Base-by-base conservation (phyloP, 768 basidiomycete species). In the Naematelia encephala region DNA sequence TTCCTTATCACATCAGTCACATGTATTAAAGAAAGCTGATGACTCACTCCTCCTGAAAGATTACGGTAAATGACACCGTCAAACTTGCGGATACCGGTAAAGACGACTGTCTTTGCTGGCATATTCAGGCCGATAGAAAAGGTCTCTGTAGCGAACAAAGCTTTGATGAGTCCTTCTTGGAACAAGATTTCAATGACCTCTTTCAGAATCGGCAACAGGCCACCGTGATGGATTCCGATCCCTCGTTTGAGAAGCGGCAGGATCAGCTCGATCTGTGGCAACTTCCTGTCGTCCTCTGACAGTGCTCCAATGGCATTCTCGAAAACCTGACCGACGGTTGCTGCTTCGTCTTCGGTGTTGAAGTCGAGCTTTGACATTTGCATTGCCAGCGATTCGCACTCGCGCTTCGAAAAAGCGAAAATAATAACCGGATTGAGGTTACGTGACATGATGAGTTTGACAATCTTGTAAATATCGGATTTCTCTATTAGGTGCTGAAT, bases 81-180 rank as follows among this genome's bases (percentile, higher is more conserved):
- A 69, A 92, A 98, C 79, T 99, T 99, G 66, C 91, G 86, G 2
- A 91, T 87, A 0, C 87, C 84, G 0, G 91, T 96, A 81, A 99
- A 99, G 22, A 99, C 94, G 49, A 99, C 96, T 2, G 96, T 98
- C 81, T 97, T 98, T 16, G 96, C 96, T 11, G 96, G 96, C 96
- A 99, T 99, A 79, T 99, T 99, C 45, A 99, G 81, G 19, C 80
- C 78, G 53, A 77, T 76, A 2, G 73, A 70, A 62, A 74, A 75
- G 0, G 96, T 99, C 79, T 99, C 96, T 0, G 96, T 99, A 5
- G 96, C 96, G 70, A 98, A 99, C 42, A 99, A 84, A 28, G 91
- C 92, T 76, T 99, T 99, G 80, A 98, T 91, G 46, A 98, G 82
- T 10, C 94, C 93, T 72, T 98, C 93, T 75, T 97, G 93, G 81